Evolutionary conservation across 1,284 basidiomycete species (phyloP).

Genomic region (Hemileia vastatrix): DNA sequence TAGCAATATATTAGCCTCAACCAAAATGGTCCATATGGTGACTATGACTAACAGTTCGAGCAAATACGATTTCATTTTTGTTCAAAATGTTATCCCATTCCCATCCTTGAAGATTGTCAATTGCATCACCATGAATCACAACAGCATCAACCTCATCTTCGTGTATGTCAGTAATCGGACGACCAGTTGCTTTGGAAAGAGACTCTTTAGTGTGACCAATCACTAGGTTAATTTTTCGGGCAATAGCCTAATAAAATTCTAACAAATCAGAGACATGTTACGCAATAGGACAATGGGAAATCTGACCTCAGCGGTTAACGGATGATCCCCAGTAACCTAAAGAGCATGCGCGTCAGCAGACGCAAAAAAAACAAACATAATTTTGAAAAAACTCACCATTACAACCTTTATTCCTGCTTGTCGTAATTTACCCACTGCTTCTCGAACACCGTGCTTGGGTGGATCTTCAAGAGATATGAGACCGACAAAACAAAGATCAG

Average conservation of each 20-base stretch:
- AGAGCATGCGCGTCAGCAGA: not conserved
- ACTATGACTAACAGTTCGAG: slow-evolving; percentile 48
- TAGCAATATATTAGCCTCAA: not conserved
- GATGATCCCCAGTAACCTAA: slow-evolving; percentile 50
- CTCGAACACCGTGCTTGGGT: slow-evolving; percentile 59
- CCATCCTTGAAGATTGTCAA: slow-evolving; percentile 48
- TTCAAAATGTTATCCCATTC: slow-evolving; percentile 52
- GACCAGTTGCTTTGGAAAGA: slow-evolving; percentile 52
- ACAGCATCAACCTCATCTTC: slow-evolving; percentile 59
- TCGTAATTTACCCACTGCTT: slow-evolving; percentile 59
- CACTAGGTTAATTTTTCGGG: slow-evolving; percentile 56
- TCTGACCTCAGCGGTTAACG: slow-evolving; percentile 50
- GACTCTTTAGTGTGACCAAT: slow-evolving; percentile 55
- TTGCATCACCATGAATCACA: slow-evolving; percentile 57
- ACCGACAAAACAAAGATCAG: slow-evolving; percentile 56
- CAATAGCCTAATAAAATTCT: slow-evolving; percentile 51
- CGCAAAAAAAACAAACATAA: not conserved
- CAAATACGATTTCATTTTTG: slow-evolving; percentile 61
- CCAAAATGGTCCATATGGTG: not conserved
- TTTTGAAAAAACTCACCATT: slow-evolving; percentile 54
- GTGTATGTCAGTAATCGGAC: slow-evolving; percentile 54
- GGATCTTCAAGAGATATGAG: slow-evolving; percentile 60
- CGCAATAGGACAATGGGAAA: not conserved
- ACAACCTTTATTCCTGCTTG: slow-evolving; percentile 62
- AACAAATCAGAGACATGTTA: no score